Conservation (phyloP, 371 early-diverging fungal genomes). For the Batrachochytrium dendrobatidis region DNA sequence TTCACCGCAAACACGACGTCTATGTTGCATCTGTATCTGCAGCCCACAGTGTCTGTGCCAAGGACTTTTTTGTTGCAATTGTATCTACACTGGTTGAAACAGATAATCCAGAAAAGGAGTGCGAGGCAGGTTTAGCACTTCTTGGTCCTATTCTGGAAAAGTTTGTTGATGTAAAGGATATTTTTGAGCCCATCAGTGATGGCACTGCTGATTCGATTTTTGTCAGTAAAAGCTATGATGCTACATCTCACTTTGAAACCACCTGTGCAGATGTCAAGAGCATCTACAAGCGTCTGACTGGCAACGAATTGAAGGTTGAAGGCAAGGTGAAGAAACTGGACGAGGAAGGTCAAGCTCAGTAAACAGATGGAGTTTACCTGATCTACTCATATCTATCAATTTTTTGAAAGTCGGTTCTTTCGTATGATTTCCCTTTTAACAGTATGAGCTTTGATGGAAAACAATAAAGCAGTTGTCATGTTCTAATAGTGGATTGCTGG, state of each 20-base stretch:
- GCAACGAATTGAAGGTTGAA: conserved; percentile 66
- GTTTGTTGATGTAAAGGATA: conserved; percentile 75
- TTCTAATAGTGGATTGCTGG: too few species aligned
- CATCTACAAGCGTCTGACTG: conserved; percentile 86
- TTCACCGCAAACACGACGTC: conserved; percentile 80
- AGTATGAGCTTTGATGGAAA: too few species aligned
- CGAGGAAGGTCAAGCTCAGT: conserved; percentile 21
- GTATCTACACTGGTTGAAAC: conserved; percentile 93
- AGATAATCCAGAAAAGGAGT: conserved; percentile 78
- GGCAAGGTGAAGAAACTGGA: conserved; percentile 45
- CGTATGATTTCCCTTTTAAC: too few species aligned
- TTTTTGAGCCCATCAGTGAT: conserved; percentile 77
- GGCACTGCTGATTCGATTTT: conserved; percentile 80
- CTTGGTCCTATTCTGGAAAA: conserved; percentile 88
- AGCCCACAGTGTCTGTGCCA: conserved; percentile 85
- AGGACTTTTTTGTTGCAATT: conserved; percentile 84
- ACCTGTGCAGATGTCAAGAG: conserved; percentile 93
- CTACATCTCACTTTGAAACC: conserved; percentile 98
- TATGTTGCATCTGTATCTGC: conserved; percentile 88
- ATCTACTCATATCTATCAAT: too few species aligned
- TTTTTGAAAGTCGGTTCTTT: too few species aligned
- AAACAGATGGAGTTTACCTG: too few species aligned
- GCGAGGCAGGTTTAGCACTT: conserved; percentile 76
- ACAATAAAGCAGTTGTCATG: too few species aligned
- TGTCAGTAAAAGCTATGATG: conserved; percentile 93